Evolutionary conservation across 75 land plant species (phyloP).

Genomic region (Chamaecyparis obtusa): DNA sequence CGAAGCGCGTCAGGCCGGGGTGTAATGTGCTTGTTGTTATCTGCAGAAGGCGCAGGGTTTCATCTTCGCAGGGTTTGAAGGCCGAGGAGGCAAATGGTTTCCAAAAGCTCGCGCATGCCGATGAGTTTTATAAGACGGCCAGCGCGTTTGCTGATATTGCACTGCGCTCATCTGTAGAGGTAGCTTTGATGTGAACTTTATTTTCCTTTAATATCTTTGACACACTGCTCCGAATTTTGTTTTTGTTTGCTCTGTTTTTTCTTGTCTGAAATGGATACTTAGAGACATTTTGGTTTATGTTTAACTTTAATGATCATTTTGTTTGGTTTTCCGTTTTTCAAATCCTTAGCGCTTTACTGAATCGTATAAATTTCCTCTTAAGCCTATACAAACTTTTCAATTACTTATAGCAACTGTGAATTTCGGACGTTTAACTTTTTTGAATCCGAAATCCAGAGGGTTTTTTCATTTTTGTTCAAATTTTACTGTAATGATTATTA

Average conservation of each 20-base stretch:
- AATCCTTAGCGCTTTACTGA: background rate
- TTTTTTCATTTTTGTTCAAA: background rate
- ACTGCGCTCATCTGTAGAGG: background rate
- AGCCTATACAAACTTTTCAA: background rate
- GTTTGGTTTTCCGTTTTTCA: background rate
- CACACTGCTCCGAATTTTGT: background rate
- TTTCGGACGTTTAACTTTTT: background rate
- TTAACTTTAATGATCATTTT: background rate
- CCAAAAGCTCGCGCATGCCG: background rate
- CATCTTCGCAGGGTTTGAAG: background rate
- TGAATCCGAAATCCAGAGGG: background rate
- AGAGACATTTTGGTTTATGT: background rate
- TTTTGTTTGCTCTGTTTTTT: background rate
- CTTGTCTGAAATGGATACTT: background rate
- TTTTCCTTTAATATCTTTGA: background rate
- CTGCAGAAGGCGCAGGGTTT: background rate
- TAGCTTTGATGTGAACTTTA: background rate
- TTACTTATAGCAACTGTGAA: background rate
- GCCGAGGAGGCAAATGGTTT: background rate
- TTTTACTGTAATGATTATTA: background rate
- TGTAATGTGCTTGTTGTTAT: constrained; percentile 10
- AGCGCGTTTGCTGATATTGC: background rate
- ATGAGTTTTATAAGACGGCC: background rate
- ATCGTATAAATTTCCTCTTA: background rate
- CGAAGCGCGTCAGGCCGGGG: background rate